A percentile compares a stretch with the other conserved stretches of the same genome.
Conservation (phyloP, 768 basidiomycete species). For the Hortiboletus campestris region DNA sequence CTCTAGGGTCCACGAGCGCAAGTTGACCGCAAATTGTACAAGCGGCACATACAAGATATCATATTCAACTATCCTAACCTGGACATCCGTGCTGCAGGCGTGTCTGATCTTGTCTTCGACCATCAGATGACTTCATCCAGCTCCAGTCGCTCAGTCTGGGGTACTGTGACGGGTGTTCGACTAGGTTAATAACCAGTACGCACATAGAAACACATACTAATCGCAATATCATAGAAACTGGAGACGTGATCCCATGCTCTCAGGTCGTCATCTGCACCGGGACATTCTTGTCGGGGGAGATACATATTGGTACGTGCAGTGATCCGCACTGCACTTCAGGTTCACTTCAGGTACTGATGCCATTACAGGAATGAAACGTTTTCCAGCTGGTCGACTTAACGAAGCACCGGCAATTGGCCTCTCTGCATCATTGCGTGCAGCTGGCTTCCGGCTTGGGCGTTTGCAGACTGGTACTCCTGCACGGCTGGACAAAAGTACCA, state of each 20-base stretch:
- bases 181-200: slow-evolving; percentile 46
- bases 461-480: slow-evolving; percentile 89
- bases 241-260: slow-evolving; percentile 72
- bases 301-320: slow-evolving; percentile 68
- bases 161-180: slow-evolving; percentile 60
- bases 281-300: slow-evolving; percentile 88
- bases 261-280: slow-evolving; percentile 89
- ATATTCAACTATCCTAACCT: slow-evolving; percentile 68
- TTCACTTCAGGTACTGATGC: background rate
- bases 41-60: slow-evolving; percentile 72
- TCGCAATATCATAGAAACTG: slow-evolving; percentile 49
- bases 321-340: background rate
- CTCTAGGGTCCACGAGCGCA: slow-evolving; percentile 85
- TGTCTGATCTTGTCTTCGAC: slow-evolving; percentile 75
- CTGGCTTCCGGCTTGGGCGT: slow-evolving; percentile 80
- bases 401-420: slow-evolving; percentile 73
- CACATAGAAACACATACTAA: background rate
- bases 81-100: slow-evolving; percentile 67
- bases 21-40: slow-evolving; percentile 84
- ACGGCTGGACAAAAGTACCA: slow-evolving; percentile 64
- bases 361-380: slow-evolving; percentile 57
- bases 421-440: slow-evolving; percentile 67
- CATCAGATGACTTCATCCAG: slow-evolving; percentile 32
- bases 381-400: slow-evolving; percentile 75
- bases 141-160: slow-evolving; percentile 39